Conservation (phyloP, 1,284 basidiomycete species). For the Inonotus hispidus region DNA sequence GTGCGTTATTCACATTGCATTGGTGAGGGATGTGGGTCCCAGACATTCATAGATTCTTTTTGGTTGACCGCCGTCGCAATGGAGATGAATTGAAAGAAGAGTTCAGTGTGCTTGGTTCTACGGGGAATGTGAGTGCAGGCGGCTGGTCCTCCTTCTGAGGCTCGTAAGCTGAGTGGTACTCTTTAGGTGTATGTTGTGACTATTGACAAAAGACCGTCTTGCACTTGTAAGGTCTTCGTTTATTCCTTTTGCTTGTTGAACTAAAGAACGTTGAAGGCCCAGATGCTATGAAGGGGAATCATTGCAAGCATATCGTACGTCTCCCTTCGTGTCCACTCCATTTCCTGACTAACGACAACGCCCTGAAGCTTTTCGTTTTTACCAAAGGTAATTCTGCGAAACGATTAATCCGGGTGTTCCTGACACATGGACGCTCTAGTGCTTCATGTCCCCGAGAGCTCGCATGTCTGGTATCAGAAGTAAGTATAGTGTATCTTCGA, state of each 20-base stretch:
- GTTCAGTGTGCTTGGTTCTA: constrained; percentile 68
- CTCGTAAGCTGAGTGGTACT: constrained; percentile 7
- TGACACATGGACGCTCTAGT: constrained; percentile 33
- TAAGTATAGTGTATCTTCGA: constrained; percentile 27
- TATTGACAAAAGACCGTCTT: constrained; percentile 53
- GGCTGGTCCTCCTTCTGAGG: not conserved
- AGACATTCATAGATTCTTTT: constrained; percentile 50
- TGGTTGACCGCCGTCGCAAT: constrained; percentile 55
- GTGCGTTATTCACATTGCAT: constrained; percentile 17
- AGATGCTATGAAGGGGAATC: constrained; percentile 64
- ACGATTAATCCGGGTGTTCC: not conserved
- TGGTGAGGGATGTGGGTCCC: not conserved
- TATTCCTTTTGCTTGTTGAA: not conserved
- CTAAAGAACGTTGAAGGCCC: constrained; percentile 41
- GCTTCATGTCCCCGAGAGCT: constrained; percentile 50
- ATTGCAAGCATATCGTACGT: constrained; percentile 75
- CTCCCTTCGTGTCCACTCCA: not conserved
- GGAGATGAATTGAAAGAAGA: constrained; percentile 50
- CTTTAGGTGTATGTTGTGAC: constrained; percentile 60
- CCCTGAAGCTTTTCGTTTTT: constrained; percentile 52
- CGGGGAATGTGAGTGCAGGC: constrained; percentile 52
- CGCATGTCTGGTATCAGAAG: constrained; percentile 65
- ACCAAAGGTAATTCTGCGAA: constrained; percentile 46
- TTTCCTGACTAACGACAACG: not conserved
- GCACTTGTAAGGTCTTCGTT: constrained; percentile 44